phyloP scores from a whole-genome alignment of 202 grass and related monocot genomes.

The Carex arenaria region DNA sequence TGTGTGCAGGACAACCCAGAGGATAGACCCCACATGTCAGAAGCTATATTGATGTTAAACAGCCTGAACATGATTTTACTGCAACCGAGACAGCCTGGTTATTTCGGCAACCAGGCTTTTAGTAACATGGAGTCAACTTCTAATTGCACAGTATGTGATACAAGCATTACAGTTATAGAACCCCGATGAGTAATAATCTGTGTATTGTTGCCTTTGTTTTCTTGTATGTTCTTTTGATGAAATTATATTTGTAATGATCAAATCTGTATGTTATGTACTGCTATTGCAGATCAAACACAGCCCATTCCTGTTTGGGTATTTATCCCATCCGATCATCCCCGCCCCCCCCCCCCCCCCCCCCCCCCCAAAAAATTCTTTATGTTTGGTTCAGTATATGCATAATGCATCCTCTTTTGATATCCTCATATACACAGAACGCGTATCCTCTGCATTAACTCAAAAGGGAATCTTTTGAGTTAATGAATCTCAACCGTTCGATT shows the following conservation, averaged over 20 bases:
- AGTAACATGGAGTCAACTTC: constrained; percentile 44
- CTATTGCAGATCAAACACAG: neutral
- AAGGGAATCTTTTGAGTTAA: too few species aligned
- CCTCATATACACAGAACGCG: neutral
- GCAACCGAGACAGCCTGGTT: constrained; percentile 48
- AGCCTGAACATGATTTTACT: constrained; percentile 33
- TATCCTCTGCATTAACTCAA: too few species aligned
- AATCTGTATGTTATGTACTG: neutral
- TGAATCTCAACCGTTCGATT: too few species aligned
- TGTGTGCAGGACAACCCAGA: constrained; percentile 72
- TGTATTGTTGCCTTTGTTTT: neutral
- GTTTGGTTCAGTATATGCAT: neutral
- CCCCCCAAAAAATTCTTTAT: too few species aligned
- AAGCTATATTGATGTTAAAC: constrained; percentile 53
- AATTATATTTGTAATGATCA: neutral
- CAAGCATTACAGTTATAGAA: constrained; percentile 40
- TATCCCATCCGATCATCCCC: too few species aligned
- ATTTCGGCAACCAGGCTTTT: constrained; percentile 31
- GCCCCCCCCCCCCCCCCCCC: too few species aligned
- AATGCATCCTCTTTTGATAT: neutral
- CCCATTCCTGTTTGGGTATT: neutral
- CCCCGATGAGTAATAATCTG: constrained; percentile 19
- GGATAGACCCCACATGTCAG: constrained; percentile 60
- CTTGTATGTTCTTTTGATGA: neutral
- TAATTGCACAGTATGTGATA: constrained; percentile 31